Conservation (phyloP, 495 filamentous ascomycete genomes). For the Hyaloscypha finlandica region DNA sequence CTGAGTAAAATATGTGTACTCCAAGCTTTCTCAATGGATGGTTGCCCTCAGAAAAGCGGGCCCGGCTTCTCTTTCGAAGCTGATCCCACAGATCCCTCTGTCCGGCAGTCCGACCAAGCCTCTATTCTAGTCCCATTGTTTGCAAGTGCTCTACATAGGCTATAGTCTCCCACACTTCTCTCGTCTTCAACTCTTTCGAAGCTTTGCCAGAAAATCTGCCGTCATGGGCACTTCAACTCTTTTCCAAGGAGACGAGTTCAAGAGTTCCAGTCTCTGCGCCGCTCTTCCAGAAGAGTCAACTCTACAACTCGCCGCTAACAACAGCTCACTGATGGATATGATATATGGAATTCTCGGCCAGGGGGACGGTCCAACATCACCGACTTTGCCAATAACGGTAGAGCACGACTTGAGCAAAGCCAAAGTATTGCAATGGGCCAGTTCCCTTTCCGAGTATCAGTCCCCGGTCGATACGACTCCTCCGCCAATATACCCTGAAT, state of each 20-base stretch:
- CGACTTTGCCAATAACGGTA: not conserved
- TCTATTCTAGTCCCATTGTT: not conserved
- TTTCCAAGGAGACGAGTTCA: not conserved
- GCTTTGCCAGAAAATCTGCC: not conserved
- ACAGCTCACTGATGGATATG: constrained; percentile 13
- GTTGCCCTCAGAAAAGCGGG: not conserved
- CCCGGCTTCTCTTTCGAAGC: not conserved
- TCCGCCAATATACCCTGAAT: constrained; percentile 3
- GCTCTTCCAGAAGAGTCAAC: not conserved
- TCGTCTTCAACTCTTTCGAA: not conserved
- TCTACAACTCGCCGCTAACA: not conserved
- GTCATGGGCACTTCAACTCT: not conserved
- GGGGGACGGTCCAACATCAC: constrained; percentile 5
- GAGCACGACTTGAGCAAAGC: not conserved
- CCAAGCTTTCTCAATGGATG: not conserved
- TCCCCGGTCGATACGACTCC: constrained; percentile 1
- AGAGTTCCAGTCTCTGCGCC: not conserved
- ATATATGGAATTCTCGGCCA: constrained; percentile 8
- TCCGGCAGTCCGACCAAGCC: not conserved
- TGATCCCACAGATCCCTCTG: not conserved
- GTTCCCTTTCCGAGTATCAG: constrained; percentile 1
- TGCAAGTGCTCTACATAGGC: not conserved
- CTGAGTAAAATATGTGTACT: not conserved
- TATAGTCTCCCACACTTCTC: not conserved
- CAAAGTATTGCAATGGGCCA: constrained; percentile 16